Evolutionary conservation across 106 monocot species (phyloP), one percentile per base, ranked within the genome.

Genomic region (Triglochin maritima): DNA sequence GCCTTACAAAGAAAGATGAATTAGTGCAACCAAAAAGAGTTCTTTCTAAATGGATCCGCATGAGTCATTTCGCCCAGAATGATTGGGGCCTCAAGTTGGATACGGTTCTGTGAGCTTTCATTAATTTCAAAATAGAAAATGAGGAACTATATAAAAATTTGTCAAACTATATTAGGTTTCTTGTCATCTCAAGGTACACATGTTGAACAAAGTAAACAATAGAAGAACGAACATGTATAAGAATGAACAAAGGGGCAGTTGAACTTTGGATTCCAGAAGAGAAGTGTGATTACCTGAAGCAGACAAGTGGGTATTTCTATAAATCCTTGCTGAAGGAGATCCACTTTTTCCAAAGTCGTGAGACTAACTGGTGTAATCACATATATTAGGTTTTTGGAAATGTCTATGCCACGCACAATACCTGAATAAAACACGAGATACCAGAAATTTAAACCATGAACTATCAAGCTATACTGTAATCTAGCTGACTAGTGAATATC

Each of bases 241-340:
- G 15, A 67, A 9, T 10, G 9, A 13, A 14, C 55, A 4, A 44
- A 63, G 3, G 11, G 5, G 47, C 8, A 63, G 41, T 45, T 11
- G 13, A 47, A 12, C 12, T 56, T 11, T 2, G 47, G 13, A 5
- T 3, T 29, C 17, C 17, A 29, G 29, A 50, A 2, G 43, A 41
- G 47, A 3, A 44, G 47, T 4, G 4, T 14, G 49, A 58, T 64
- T 80, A 95, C 94, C 90, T 95, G 85, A 61, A 95, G 71, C 49
- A 90, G 57, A 67, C 74, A 68, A 2, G 77, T 79, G 4, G 94
- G 94, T 52, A 95, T 87, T 77, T 87, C 79, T 60, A 95, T 79
- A 47, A 85, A 84, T 11, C 94, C 94, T 70, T 95, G 94, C n/a
- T 87, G 67, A 75, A 95, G 81, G 59, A 85, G 78, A 81, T 95